Evolutionary conservation across 352 stramenopile genomes (phyloP), one percentile per base, ranked within the genome.

Genomic region (Phytophthora syringae): DNA sequence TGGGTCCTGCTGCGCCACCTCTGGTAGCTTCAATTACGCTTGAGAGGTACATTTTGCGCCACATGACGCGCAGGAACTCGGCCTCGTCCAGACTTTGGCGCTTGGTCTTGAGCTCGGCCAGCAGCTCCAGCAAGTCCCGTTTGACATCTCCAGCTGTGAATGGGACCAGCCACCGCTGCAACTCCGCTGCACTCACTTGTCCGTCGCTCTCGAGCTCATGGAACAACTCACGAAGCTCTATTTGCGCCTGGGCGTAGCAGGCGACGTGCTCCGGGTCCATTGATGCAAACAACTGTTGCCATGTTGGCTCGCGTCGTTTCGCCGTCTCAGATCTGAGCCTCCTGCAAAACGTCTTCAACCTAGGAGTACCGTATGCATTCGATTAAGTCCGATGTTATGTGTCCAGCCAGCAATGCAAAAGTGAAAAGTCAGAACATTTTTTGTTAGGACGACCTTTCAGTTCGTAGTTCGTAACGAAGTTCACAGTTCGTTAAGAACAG

Each of bases 31-130:
- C 77, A 18, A 77, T 50, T 21, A 82, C 63, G 54, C 87, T 84
- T 7, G 24, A 63, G 2, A 86, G 58, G 48, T 92, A 92, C 79
- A 89, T 87, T 50, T 77, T 85, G 44, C 76, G 79, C 81, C 79
- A 88, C 60, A 92, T 57, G 18, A 84, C 64, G 21, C 77, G 81
- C 13, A 89, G 64, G 57, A 92, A 92, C 47, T 89, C 79, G 7
- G 73, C 54, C 44, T 92, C 80, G 48, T 88, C 76, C 3, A 92
- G 64, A 22, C 64, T 70, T n/a, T 60, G 44, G 11, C 75, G 79
- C 40, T 64, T 75, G 34, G 47, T 60, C 57, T 62, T 70, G 45
- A 92, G 74, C 18, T 90, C 83, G 3, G 76, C 64, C 21, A 90
- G 67, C 27, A 92, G 68, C 53, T 78, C 70, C 45, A 80, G 52